Base-by-base conservation (phyloP, 2,329 filamentous ascomycete species). In the Paramyrothecium sp. region DNA sequence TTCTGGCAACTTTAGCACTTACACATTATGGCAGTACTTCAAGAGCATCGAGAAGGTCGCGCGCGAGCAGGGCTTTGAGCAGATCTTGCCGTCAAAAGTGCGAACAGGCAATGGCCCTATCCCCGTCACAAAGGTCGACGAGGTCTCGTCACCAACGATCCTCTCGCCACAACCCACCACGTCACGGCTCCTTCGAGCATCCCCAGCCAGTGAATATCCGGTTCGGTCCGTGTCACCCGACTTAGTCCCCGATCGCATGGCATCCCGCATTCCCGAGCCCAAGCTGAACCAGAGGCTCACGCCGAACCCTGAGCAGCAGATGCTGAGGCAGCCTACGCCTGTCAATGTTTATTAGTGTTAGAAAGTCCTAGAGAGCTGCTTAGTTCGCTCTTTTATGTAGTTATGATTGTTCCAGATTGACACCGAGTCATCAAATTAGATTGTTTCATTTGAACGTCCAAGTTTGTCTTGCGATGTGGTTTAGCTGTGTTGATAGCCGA, bases 41-140 rank as follows among this genome's bases (percentile, higher is more conserved):
- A 89, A 89, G 74, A 86, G 83, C 60, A 89, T 90, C 65, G 87
- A 90, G 71, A 80, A 85, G 66, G 80, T 88, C 2, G 86, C 86
- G 48, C 78, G 69, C 22, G 75, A 79, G 59, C 78, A 83, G 64
- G 82, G 82, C 44, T 85, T 84, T 67, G 81, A 84, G 69, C 82
- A 84, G 64, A 83, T 83, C 58, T 73, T 84, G 33, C 81, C 82
- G 30, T 84, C 82, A 30, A 80, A 78, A 60, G 79, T 85, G 57
- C 80, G 83, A 62, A 84, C 81, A 12, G 81, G 78, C 33, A 76
- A 79, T n/a, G 73, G 73, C 17, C 66, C 72, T 23, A 63, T 74
- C 16, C 74, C 73, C 20, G 61, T 65, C 33, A 75, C 75, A 44
- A 73, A 77, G 53, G 67, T 83, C 48, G 75, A 80, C 48, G 75